Percentiles rank a stretch among this genome's conserved stretches.
Evolutionary conservation across 768 basidiomycete genomes (phyloP).

Genomic region (Suillus plorans): DNA sequence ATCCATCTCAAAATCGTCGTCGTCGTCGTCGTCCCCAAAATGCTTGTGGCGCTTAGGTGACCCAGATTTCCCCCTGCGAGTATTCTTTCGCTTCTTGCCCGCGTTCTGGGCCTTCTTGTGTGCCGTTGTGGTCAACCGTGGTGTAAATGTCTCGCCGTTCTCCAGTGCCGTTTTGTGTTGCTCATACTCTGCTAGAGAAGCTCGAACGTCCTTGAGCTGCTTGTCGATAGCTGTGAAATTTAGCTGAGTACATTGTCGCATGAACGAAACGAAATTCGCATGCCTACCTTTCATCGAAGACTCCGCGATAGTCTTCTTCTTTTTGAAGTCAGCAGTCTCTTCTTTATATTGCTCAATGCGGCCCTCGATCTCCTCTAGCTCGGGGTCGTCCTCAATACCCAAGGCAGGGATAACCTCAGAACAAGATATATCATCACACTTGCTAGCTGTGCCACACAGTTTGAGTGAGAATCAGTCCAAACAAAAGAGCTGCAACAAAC

Average conservation of each 20-base stretch:
- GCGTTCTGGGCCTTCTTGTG: constrained; percentile 20
- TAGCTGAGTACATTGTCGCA: not conserved
- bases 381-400: constrained; percentile 50
- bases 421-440: constrained; percentile 64
- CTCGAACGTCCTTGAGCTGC: constrained; percentile 40
- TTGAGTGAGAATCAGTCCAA: not conserved
- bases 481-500: constrained; percentile 23
- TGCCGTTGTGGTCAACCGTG: constrained; percentile 35
- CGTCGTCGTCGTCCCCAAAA: constrained; percentile 28
- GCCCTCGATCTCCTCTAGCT: constrained; percentile 49
- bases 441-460: constrained; percentile 42
- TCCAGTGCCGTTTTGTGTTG: constrained; percentile 48
- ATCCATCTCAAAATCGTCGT: constrained; percentile 36
- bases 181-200: constrained; percentile 38
- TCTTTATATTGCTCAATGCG: constrained; percentile 37
- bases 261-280: not conserved
- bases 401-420: constrained; percentile 55
- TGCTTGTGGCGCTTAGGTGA: constrained; percentile 45
- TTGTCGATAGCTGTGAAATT: constrained; percentile 36
- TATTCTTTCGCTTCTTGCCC: constrained; percentile 53
- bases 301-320: constrained; percentile 40
- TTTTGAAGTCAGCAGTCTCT: constrained; percentile 40
- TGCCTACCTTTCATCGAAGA: constrained; percentile 41
- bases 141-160: constrained; percentile 43
- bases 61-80: constrained; percentile 36